A percentile compares a stretch with the other conserved stretches of the same genome.
phyloP scores from a whole-genome alignment of 306 rosid species.

The Rosa persica region DNA sequence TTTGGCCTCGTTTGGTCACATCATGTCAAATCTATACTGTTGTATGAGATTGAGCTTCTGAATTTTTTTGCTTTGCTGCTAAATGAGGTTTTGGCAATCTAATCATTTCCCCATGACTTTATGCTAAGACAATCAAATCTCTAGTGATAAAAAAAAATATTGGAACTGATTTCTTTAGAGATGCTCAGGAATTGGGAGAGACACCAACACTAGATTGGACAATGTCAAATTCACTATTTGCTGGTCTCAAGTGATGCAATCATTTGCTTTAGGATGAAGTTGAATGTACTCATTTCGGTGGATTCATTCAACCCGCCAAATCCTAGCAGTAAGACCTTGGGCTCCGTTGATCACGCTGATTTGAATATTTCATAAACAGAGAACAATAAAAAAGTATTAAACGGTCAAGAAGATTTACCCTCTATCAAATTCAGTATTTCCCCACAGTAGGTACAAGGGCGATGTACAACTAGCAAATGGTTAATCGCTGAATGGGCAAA shows the following conservation, averaged over 20 bases:
- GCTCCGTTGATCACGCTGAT: constrained; percentile 1
- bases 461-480: not conserved
- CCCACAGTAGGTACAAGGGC: not conserved
- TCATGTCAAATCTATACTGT: not conserved
- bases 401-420: not conserved
- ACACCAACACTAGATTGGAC: not conserved
- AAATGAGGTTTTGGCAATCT: not conserved
- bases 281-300: not conserved
- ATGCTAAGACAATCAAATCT: not conserved
- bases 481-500: not conserved
- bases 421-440: not conserved
- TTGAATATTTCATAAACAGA: not conserved
- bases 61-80: not conserved
- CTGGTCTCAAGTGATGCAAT: not conserved
- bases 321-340: not conserved
- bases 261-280: not conserved
- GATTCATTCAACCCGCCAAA: not conserved
- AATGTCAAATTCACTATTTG: not conserved
- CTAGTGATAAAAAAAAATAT: not conserved
- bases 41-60: not conserved
- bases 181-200: not conserved
- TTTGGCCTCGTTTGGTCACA: not conserved
- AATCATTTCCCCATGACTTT: not conserved
- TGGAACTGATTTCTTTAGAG: not conserved
- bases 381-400: not conserved